A percentile compares a stretch with the other conserved stretches of the same genome.
Evolutionary conservation across 208 protist genomes (phyloP).

Genomic region (Plasmodiophora brassicae): DNA sequence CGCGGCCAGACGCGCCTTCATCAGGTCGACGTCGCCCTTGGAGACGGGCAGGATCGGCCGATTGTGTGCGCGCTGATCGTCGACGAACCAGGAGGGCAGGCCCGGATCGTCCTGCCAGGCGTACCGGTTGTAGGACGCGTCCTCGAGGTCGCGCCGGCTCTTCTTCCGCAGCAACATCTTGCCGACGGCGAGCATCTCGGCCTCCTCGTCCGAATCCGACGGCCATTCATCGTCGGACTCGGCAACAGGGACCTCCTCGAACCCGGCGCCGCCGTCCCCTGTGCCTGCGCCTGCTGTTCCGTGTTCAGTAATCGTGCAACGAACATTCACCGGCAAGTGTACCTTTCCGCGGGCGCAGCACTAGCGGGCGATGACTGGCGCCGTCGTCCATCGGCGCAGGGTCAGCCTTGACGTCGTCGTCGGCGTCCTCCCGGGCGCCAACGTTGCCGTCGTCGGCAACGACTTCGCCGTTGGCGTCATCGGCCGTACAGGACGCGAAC

Average conservation of each 20-base stretch:
- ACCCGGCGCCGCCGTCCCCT: not conserved
- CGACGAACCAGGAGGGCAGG: conserved; percentile 52
- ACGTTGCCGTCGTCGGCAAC: not conserved
- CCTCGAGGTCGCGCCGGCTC: conserved; percentile 35
- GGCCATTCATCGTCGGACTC: not conserved
- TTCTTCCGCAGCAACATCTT: conserved; percentile 30
- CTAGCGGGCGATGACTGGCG: no score
- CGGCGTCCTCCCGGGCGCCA: no score
- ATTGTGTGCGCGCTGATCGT: conserved; percentile 44
- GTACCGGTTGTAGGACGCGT: conserved; percentile 51
- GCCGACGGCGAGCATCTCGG: conserved; percentile 41
- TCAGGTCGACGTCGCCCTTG: conserved; percentile 46
- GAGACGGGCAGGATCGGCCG: conserved; percentile 42
- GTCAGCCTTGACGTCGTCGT: not conserved
- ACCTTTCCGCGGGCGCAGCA: no score
- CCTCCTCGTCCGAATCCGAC: not conserved
- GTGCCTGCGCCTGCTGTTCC: no score
- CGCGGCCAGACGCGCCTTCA: conserved; percentile 23
- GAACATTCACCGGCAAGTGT: no score
- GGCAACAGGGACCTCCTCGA: not conserved
- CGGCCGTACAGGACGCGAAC: not conserved
- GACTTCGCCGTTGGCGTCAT: not conserved
- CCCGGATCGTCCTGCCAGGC: conserved; percentile 31
- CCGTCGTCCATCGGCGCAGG: no score
- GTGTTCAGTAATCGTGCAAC: no score